Base-by-base conservation (phyloP, 108 stramenopile species). In the Nitzschia putrida region DNA sequence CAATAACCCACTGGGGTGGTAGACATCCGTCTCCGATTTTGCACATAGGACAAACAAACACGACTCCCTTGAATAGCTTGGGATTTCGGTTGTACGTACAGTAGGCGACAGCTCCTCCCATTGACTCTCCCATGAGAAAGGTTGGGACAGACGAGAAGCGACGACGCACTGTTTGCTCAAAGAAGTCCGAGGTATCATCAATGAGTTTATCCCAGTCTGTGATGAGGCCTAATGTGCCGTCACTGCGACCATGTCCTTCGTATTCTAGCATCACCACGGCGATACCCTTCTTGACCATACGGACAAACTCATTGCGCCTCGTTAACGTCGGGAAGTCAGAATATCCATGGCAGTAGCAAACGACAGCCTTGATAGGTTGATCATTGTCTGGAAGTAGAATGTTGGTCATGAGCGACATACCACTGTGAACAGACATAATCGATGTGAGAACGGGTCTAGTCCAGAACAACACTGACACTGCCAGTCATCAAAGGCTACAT, bases 61-160 rank as follows among this genome's bases (percentile, higher is more conserved):
- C 64, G 41, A 84, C 84, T 18, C 89, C 89, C 11, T 71, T 73
- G 39, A 79, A 82, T 8, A 76, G 6, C 22, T 57, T 43, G 16
- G 75, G 80, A 53, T 78, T 66, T 14, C 76, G 75, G 29, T 65
- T 60, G 73, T 81, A 82, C 9, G 80, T 50, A 37, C 77, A 76
- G 61, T 79, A 83, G 40, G 80, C 83, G 0, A 85, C 77, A 5
- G 89, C 89, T 22, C 86, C 89, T 42, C 89, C 89, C 89, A 90
- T 90, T 25, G 76, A 45, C 23, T 90, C 89, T 2, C 89, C 89
- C 81, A 85, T 84, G 69, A 90, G 57, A 61, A 90, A 90, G 24
- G 34, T 63, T 23, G 74, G 76, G 44, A 69, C 68, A n/a, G 57
- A 64, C 18, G 82, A 57, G 53, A 86, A 90, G 47, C 74, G 67